Evolutionary conservation across 179 eudicot genomes (phyloP).

Genomic region (Vitellaria paradoxa): DNA sequence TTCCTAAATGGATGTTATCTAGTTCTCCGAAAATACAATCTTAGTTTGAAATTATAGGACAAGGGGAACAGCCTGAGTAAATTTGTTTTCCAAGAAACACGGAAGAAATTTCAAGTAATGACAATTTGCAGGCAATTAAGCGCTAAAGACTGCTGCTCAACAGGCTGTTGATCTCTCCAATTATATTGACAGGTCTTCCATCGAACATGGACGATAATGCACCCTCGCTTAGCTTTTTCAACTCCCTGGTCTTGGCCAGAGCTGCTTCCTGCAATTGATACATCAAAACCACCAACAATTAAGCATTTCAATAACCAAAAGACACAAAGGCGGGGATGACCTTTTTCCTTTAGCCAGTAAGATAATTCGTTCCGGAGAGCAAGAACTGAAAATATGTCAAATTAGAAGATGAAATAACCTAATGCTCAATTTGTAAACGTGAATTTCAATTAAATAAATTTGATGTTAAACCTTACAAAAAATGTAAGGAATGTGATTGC

Average conservation of each 20-base stretch:
- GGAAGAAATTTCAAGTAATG: not conserved
- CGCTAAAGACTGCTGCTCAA: constrained; percentile 39
- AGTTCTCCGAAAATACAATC: not conserved
- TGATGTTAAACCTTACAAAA: too few relatives aligned
- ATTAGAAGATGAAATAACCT: not conserved
- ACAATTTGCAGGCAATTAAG: not conserved
- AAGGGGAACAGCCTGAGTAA: not conserved
- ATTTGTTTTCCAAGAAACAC: not conserved
- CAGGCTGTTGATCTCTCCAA: constrained; percentile 88
- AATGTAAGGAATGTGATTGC: too few relatives aligned
- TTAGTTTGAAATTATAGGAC: not conserved
- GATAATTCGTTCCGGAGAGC: not conserved
- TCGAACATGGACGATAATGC: constrained; percentile 85
- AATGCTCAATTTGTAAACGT: too few relatives aligned
- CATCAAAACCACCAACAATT: not conserved
- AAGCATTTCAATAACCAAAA: not conserved
- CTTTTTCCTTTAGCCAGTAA: not conserved
- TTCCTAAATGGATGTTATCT: not conserved
- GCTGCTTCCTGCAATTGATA: constrained; percentile 78
- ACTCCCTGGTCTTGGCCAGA: constrained; percentile 69
- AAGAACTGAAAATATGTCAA: not conserved
- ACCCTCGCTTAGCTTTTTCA: constrained; percentile 89
- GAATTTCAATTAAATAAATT: too few relatives aligned
- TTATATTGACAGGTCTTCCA: constrained; percentile 90
- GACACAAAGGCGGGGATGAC: not conserved